phyloP scores from a whole-genome alignment of 1,284 basidiomycete genomes.

The Porodaedalea pini region DNA sequence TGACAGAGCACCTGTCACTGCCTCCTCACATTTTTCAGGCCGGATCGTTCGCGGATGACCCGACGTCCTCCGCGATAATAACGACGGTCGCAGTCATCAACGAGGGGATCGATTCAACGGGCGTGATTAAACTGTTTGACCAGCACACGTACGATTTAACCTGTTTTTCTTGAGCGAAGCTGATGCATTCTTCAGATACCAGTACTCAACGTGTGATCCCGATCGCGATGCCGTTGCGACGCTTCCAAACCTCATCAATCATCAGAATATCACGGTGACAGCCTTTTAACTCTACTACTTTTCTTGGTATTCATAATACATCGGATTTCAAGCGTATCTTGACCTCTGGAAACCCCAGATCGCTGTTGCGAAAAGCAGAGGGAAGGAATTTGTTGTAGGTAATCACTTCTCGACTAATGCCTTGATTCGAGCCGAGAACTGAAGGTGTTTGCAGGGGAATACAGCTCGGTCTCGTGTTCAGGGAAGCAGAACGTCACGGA shows the following conservation, averaged over 20 bases:
- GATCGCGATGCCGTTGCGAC: conserved; percentile 34
- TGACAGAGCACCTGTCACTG: conserved; percentile 30
- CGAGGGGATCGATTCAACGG: conserved; percentile 31
- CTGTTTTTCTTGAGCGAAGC: neutral
- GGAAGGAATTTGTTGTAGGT: conserved; percentile 35
- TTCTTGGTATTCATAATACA: neutral
- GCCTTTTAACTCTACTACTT: neutral
- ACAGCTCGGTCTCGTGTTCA: conserved; percentile 35
- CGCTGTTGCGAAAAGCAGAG: conserved; percentile 30
- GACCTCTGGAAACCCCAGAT: conserved; percentile 37
- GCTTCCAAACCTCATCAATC: conserved; percentile 33
- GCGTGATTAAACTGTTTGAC: conserved; percentile 31
- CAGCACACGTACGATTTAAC: conserved; percentile 32
- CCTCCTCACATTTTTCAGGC: conserved; percentile 33
- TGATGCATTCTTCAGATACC: conserved; percentile 28
- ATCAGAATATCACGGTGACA: conserved; percentile 34
- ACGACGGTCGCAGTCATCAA: conserved; percentile 32
- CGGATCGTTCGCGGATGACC: conserved; percentile 32
- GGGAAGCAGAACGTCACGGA: conserved; percentile 37
- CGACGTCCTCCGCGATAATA: conserved; percentile 30
- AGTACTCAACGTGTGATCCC: conserved; percentile 38
- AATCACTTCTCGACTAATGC: neutral
- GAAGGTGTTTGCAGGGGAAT: conserved; percentile 25
- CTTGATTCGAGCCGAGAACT: neutral
- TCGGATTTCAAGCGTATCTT: conserved; percentile 29